phyloP scores from a whole-genome alignment of 2,329 filamentous ascomycete genomes.

The Paraphaeosphaeria sporulosa region DNA sequence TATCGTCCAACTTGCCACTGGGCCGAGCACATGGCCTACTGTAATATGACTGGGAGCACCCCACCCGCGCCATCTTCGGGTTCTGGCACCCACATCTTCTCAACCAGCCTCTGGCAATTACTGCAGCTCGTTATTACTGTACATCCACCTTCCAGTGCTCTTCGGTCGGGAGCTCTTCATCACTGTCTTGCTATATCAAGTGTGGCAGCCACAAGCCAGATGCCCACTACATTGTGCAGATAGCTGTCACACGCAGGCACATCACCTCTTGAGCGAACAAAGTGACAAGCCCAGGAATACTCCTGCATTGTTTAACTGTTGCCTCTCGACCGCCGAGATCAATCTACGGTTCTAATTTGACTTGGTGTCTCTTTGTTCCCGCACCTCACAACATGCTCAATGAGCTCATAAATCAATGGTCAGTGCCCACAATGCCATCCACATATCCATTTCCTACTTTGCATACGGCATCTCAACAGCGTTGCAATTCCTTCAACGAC shows the following conservation, averaged over 20 bases:
- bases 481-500: not conserved
- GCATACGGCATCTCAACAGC: not conserved
- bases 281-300: not conserved
- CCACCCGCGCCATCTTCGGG: not conserved
- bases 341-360: constrained; percentile 3
- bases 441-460: not conserved
- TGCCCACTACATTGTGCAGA: constrained; percentile 9
- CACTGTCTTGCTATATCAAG: not conserved
- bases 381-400: not conserved
- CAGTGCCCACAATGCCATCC: constrained; percentile 2
- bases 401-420: constrained; percentile 5
- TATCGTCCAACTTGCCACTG: not conserved
- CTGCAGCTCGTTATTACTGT: not conserved
- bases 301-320: constrained; percentile 6
- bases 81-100: constrained; percentile 1
- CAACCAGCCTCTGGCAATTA: not conserved
- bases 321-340: not conserved
- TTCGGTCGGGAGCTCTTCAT: not conserved
- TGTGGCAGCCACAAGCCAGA: not conserved
- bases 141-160: not conserved
- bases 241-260: not conserved
- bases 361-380: not conserved
- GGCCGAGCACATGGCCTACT: not conserved
- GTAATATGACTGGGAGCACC: constrained; percentile 4
- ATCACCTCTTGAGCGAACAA: not conserved